Conservation (phyloP, 192 early-diverging fungal species). For the Ramicandelaber brevisporus region DNA sequence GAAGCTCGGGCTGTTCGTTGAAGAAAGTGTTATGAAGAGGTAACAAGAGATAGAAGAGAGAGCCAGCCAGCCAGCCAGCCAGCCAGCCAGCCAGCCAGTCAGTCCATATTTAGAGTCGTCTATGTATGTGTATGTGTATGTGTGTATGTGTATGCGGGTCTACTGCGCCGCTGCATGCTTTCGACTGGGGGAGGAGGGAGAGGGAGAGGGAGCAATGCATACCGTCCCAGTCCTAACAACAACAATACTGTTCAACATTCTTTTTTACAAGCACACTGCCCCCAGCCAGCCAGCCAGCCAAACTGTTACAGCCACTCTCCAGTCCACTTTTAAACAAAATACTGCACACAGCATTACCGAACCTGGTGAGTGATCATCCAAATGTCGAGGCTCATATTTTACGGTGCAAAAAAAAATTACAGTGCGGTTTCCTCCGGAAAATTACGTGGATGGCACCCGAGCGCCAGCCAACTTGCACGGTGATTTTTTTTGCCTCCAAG, state of each 20-base stretch:
- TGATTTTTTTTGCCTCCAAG: too few relatives aligned
- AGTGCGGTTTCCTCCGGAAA: too few relatives aligned
- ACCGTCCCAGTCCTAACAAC: slow-evolving; percentile 83
- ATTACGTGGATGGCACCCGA: too few relatives aligned
- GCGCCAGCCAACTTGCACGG: too few relatives aligned
- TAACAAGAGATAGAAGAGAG: neutral
- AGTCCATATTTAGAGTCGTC: neutral
- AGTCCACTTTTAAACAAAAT: slow-evolving; percentile 15
- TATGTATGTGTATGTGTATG: slow-evolving; percentile 1
- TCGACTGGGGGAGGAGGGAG: too few relatives aligned
- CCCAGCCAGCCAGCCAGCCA: slow-evolving; percentile 60
- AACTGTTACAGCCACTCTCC: slow-evolving; percentile 76
- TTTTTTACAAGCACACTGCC: slow-evolving; percentile 80
- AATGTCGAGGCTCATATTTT: too few relatives aligned
- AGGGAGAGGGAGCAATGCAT: slow-evolving; percentile 61
- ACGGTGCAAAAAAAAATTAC: too few relatives aligned
- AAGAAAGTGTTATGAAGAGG: neutral
- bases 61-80: neutral
- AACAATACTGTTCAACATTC: slow-evolving; percentile 91
- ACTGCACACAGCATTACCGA: too few relatives aligned
- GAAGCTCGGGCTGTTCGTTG: neutral
- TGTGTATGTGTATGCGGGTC: neutral
- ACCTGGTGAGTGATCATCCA: too few relatives aligned
- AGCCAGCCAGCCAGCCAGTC: neutral
- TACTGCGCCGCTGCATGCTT: slow-evolving; percentile 20